Base-by-base conservation (phyloP, 805 yeast genomes). In the Saccharomycopsis fermentans region DNA sequence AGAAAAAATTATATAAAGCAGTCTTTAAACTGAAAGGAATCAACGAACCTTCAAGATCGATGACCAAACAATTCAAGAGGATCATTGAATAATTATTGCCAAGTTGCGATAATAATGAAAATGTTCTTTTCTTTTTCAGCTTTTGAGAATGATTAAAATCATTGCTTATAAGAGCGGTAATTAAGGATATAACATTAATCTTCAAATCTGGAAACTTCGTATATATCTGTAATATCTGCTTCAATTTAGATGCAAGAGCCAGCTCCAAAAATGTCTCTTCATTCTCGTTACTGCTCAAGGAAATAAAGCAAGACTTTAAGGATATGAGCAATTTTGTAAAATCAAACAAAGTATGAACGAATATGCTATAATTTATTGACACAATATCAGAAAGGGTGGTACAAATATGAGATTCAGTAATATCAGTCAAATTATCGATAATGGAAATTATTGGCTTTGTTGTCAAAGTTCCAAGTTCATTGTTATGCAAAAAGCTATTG, bases 61-160 rank as follows among this genome's bases (percentile, higher is more conserved):
- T 63, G 0, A 82, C 78, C 32, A 92, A 68, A 1, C 85, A 77
- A n/a, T 76, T 74, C 9, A 88, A 72, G 32, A 92, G 74, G 3
- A 81, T 70, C 29, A 77, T 77, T 0, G 96, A 79, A 63, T 81
- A 77, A 19, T 77, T 74, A n/a, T 78, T 74, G 3, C 96, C 94
- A 57, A 92, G 71, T 67, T 89, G 89, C 0, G 97, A 87, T 43
- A 92, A 74, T 54, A 92, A 71, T 0, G 96, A 90, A 3, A 96
- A 96, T 36, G 84, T 80, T 29, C 80, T 67, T 12, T 40, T 55
- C 9, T 32, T 27, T 11, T 43, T 29, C n/a, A 24, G 17, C 12
- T 19, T 24, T 43, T 43, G 29, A 43, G 24, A 4, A 9, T 43
- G 29, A 34, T 36, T 35, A 35, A 55, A 58, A 29, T 73, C 71